Evolutionary conservation across 257 asterid species (phyloP).

Genomic region (Asclepias syriaca): DNA sequence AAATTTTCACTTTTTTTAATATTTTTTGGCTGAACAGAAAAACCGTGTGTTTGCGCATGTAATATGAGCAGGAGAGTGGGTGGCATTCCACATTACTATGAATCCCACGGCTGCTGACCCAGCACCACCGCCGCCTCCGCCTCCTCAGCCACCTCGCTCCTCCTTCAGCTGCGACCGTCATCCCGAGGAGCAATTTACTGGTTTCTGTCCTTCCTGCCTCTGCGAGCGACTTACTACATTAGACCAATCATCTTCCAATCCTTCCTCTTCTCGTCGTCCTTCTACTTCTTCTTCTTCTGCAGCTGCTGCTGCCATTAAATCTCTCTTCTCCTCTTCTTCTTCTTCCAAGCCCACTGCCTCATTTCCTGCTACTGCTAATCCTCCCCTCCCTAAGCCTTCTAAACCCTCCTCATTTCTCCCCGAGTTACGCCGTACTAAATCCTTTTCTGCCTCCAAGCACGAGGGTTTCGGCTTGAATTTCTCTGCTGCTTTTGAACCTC

Average conservation of each 20-base stretch:
- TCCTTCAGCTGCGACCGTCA: conserved; percentile 88
- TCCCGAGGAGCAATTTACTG: conserved; percentile 71
- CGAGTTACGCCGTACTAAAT: conserved; percentile 78
- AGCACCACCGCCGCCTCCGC: conserved; percentile 65
- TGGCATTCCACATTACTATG: conserved; percentile 46
- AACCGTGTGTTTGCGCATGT: conserved; percentile 7
- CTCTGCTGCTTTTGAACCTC: conserved; percentile 55
- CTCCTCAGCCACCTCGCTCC: conserved; percentile 83
- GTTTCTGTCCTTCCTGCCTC: conserved; percentile 89
- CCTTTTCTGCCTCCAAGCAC: conserved; percentile 80
- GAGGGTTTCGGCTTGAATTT: conserved; percentile 49
- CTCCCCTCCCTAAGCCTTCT: conserved; percentile 43
- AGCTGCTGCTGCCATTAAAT: conserved; percentile 60
- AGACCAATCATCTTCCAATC: conserved; percentile 54
- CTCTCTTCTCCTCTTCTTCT: conserved; percentile 38
- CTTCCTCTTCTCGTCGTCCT: conserved; percentile 73
- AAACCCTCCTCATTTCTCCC: conserved; percentile 51
- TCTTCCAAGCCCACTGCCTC: conserved; percentile 24
- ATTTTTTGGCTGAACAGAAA: no score
- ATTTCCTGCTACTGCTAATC: conserved; percentile 25
- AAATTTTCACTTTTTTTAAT: background rate
- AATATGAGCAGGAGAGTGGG: conserved; percentile 36
- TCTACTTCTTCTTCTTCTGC: conserved; percentile 69
- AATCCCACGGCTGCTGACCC: conserved; percentile 72
- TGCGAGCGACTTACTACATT: conserved; percentile 78